Evolutionary conservation across 345 rosid species (phyloP), one percentile per base, ranked within the genome.

Genomic region (Eucalyptus urophylla): DNA sequence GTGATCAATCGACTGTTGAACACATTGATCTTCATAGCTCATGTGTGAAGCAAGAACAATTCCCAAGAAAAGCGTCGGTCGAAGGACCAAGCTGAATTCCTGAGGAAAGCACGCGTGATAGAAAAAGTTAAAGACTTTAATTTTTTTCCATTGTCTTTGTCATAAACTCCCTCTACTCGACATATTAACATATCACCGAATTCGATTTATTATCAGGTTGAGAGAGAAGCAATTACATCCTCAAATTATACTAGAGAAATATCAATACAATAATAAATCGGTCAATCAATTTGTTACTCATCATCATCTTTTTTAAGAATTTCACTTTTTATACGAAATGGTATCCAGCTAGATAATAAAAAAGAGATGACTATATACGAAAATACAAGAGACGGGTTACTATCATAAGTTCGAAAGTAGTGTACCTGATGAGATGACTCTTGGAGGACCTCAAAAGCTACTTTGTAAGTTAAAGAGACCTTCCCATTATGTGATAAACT

Each of bases 331-430:
- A 3, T 11, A 0, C 1, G 3, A 37, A 37, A 72, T 3, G 4
- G 0, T 5, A 31, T 72, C 14, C 3, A 19, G 3, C 45, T 33
- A 72, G 8, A 19, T 19, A 37, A 19, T 19, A 19, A 37, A 2
- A 72, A 2, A 37, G 8, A 0, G 2, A 72, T 4, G 2, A 31
- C 2, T 2, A 72, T 4, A 8, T 1, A 19, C 0, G 1, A 9
- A 5, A 17, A 6, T 33, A 33, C 3, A 2, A 9, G 25, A 72
- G 5, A 33, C 0, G 8, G 1, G 3, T 16, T 1, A 65, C 11
- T 4, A n/a, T 65, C 37, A 7, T 3, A 0, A 65, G 3, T 14
- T 17, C 21, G 6, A 14, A 65, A 67, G 12, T 33, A 3, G 7
- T 11, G 14, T 17, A 2, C 1, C 14, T 11, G 4, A 6, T 3